phyloP scores from a whole-genome alignment of 176 grass and related monocot species.

The Carex parvula region DNA sequence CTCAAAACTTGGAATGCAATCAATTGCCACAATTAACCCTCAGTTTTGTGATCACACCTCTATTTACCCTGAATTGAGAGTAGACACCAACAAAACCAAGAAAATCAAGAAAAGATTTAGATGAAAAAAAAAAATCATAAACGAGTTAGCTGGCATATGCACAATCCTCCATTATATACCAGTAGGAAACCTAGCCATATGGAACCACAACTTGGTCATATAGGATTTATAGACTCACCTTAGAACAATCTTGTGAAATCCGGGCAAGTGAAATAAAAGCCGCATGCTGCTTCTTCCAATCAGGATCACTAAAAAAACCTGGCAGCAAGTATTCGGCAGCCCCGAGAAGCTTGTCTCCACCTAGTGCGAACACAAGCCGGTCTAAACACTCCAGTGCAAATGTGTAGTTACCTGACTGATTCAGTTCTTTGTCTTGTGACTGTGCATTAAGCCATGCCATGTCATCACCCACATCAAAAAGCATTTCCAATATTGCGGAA shows the following conservation, averaged over 20 bases:
- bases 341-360: slow-evolving; percentile 66
- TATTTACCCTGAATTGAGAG: neutral
- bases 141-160: neutral
- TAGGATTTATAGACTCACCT: slow-evolving; percentile 37
- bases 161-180: neutral
- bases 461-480: slow-evolving; percentile 82
- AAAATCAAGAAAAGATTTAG: neutral
- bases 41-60: neutral
- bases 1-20: neutral
- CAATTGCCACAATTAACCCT: neutral
- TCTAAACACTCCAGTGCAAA: slow-evolving; percentile 93
- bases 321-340: slow-evolving; percentile 67
- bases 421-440: slow-evolving; percentile 62
- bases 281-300: slow-evolving; percentile 90
- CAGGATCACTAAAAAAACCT: slow-evolving; percentile 52
- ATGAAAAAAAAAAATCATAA: neutral
- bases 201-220: neutral
- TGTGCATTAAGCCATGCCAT: slow-evolving; percentile 53
- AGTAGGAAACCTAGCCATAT: neutral
- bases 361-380: slow-evolving; percentile 68
- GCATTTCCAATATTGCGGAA: slow-evolving; percentile 79
- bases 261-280: slow-evolving; percentile 78
- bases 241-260: slow-evolving; percentile 86
- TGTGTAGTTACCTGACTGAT: slow-evolving; percentile 66
- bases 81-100: neutral